These are phyloP conservation scores for Sanguinoderma infundibulare DNA, from an alignment of 1,284 basidiomycete species.

Conservation along the genomic window DNA sequence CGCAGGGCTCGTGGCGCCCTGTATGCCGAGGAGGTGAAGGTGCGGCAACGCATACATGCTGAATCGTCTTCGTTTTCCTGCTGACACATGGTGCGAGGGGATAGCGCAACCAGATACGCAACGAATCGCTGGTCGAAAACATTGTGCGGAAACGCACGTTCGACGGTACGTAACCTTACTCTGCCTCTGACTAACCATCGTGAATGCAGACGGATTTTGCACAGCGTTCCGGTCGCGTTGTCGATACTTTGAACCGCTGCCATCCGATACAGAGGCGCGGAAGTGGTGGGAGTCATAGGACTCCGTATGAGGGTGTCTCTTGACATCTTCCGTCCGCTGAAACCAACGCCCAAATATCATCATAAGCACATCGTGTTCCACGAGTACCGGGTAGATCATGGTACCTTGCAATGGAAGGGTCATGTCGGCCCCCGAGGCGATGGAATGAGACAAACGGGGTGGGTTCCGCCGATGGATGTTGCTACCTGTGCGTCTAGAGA, in stretches of 20 bases:
- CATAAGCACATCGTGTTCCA: slow-evolving; percentile 4
- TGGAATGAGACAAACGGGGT: background rate
- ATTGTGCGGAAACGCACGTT: slow-evolving; percentile 81
- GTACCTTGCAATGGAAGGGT: slow-evolving; percentile 8
- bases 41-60: slow-evolving; percentile 39
- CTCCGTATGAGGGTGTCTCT: slow-evolving; percentile 33
- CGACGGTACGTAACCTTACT: slow-evolving; percentile 59
- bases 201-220: slow-evolving; percentile 21
- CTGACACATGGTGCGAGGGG: slow-evolving; percentile 11
- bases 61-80: slow-evolving; percentile 19
- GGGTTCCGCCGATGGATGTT: slow-evolving; percentile 1
- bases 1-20: slow-evolving; percentile 59
- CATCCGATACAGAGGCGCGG: slow-evolving; percentile 61
- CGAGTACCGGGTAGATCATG: slow-evolving; percentile 1
- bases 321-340: background rate
- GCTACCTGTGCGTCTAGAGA: background rate
- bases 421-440: background rate
- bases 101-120: slow-evolving; percentile 79
- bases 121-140: slow-evolving; percentile 79
- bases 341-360: background rate
- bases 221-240: slow-evolving; percentile 84
- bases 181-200: slow-evolving; percentile 13
- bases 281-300: slow-evolving; percentile 67
- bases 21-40: slow-evolving; percentile 79
- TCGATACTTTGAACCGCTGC: slow-evolving; percentile 78